Evolutionary conservation across 129 eudicot genomes (phyloP), one percentile per base, ranked within the genome.

Genomic region (Kitagawia praeruptora): DNA sequence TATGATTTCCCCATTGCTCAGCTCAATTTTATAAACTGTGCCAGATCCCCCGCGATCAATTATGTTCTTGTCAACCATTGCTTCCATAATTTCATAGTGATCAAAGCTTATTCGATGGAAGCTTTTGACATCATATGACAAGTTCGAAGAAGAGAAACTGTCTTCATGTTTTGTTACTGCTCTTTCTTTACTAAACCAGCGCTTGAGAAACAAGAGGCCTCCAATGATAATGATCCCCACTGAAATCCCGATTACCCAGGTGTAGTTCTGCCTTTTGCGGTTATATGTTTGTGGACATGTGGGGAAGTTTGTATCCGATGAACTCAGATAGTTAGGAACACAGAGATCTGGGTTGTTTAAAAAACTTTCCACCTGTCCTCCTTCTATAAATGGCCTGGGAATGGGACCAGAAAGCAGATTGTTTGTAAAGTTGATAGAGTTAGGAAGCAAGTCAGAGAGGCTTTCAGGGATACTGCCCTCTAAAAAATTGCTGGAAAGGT

Each of bases 1-100:
- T 5, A 96, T 92, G 21, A 81, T 87, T 77, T 90, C 95, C 9
- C 92, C 96, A 13, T 83, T 90, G 82, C 86, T 89, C 45, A 96
- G 72, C 79, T 88, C 90, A n/a, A 92, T 87, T 77, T 83, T 89
- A 79, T 92, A 96, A 45, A 96, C 99, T 1, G 96, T 89, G 75
- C 99, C 99, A 0, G 98, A 96, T 44, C 98, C 98, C 46, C 99
- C 99, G 38, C 82, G 90, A 21, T 96, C 99, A 31, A 96, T 86
- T 10, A 96, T 84, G 77, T 96, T 90, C 81, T 92, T 89, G 23
- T 92, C 97, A 46, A 87, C 80, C 91, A 92, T 85, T 31, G 97
- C 85, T 51, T 90, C 97, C 74, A 90, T 81, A 54, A 95, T 90
- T 70, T 92, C 98, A 4, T 88, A 81, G 73, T 87, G 92, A 78